These are phyloP conservation scores for Kluyveromyces lactis DNA, from an alignment of 805 yeast genomes.

Conservation along the genomic window DNA sequence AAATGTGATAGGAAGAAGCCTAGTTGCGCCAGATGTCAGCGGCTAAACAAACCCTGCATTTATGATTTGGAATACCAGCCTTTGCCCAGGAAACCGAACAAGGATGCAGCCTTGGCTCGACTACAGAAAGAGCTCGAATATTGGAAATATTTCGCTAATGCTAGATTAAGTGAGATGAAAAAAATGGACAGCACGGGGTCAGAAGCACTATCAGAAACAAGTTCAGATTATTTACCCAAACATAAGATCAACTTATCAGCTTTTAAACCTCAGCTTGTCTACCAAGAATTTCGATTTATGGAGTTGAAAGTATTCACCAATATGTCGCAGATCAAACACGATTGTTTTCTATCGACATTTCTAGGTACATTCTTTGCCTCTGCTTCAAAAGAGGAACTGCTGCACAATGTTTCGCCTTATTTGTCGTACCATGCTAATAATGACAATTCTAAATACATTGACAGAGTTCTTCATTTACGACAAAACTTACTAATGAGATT, in stretches of 20 bases:
- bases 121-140: conserved; percentile 4
- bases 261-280: conserved; percentile 3
- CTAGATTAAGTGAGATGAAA: neutral
- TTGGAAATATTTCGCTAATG: conserved; percentile 4
- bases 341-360: conserved; percentile 2
- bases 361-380: conserved; percentile 2
- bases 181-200: neutral
- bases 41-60: conserved; percentile 1
- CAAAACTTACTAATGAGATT: conserved; percentile 2
- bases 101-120: conserved; percentile 2
- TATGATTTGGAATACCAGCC: conserved; percentile 3
- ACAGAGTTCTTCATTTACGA: conserved; percentile 2
- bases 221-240: neutral
- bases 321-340: conserved; percentile 1
- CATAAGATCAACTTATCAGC: neutral
- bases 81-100: conserved; percentile 4
- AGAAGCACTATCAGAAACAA: neutral
- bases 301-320: conserved; percentile 1
- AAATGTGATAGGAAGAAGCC: conserved; percentile 3
- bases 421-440: conserved; percentile 2
- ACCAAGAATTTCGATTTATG: neutral
- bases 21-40: conserved; percentile 1
- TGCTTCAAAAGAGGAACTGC: neutral
- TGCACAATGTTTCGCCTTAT: conserved; percentile 2
- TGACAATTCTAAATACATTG: conserved; percentile 2